phyloP scores from a whole-genome alignment of 164 flowering plant genomes.

The Stephania japonica region DNA sequence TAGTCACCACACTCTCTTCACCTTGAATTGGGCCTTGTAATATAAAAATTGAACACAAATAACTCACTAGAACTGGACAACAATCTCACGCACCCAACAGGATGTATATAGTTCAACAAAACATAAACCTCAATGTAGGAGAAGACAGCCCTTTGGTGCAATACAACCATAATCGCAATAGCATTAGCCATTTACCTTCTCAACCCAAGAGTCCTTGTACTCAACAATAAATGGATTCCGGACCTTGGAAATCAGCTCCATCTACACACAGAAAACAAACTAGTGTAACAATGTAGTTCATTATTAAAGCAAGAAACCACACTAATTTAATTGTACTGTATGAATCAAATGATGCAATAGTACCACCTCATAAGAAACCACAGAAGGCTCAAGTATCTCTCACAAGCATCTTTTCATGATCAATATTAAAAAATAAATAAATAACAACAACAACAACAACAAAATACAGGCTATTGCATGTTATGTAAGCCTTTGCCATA shows the following conservation, averaged over 20 bases:
- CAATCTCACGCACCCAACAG: neutral
- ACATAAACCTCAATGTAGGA: neutral
- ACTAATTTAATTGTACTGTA: neutral
- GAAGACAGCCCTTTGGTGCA: neutral
- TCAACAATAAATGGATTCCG: slow-evolving; percentile 90
- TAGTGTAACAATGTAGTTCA: slow-evolving; percentile 6
- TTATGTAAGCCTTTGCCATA: neutral
- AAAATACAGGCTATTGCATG: neutral
- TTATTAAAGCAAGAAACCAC: too few species aligned
- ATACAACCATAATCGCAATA: neutral
- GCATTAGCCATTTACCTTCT: slow-evolving; percentile 67
- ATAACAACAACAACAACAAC: too few species aligned
- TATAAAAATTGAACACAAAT: too few species aligned
- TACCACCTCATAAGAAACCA: neutral
- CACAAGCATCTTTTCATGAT: neutral
- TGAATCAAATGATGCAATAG: neutral
- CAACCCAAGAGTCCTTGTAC: slow-evolving; percentile 99
- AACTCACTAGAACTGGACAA: neutral
- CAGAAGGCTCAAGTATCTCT: neutral
- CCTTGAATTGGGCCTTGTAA: too few species aligned
- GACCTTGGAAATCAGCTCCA: slow-evolving; percentile 89
- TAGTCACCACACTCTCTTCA: too few species aligned
- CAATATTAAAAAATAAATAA: neutral
- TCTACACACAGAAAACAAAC: slow-evolving; percentile 45
- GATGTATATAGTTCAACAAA: neutral